Conservation (phyloP, 257 asterid genomes). For the Verbascum thapsus region DNA sequence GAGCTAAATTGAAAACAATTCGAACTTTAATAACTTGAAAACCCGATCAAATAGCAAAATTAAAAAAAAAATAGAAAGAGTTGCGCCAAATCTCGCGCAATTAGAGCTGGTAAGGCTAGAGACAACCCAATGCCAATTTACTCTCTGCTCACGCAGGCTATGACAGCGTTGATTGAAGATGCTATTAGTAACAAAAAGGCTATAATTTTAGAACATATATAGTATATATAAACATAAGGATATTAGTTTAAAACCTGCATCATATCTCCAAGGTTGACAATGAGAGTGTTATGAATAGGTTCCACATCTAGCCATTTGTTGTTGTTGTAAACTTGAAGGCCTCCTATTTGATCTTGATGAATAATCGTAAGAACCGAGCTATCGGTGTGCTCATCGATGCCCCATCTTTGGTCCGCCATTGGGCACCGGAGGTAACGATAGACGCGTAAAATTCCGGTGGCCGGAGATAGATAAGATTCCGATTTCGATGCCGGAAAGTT, state of each 20-base stretch:
- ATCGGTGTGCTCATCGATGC: slow-evolving; percentile 75
- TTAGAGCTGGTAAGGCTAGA: no score
- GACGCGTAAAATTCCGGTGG: slow-evolving; percentile 66
- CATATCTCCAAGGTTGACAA: slow-evolving; percentile 85
- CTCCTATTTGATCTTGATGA: slow-evolving; percentile 85
- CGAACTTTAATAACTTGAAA: no score
- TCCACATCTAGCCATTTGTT: slow-evolving; percentile 64
- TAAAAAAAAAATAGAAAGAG: no score
- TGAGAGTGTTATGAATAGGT: slow-evolving; percentile 55
- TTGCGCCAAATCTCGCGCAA: no score
- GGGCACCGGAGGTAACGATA: slow-evolving; percentile 76
- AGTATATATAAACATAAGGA: neutral
- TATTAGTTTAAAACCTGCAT: slow-evolving; percentile 55
- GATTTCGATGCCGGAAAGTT: slow-evolving; percentile 37
- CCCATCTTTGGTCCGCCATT: slow-evolving; percentile 50
- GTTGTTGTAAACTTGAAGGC: slow-evolving; percentile 66
- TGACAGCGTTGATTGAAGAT: no score
- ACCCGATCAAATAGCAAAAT: no score
- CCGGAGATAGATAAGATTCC: slow-evolving; percentile 48
- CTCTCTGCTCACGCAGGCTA: no score
- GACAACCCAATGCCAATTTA: no score
- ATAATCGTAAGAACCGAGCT: slow-evolving; percentile 75
- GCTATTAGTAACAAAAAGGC: no score
- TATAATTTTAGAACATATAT: neutral
- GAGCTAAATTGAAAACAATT: no score